Evolutionary conservation across 1,284 basidiomycete genomes (phyloP), one percentile per base, ranked within the genome.

Genomic region (Malassezia japonica): DNA sequence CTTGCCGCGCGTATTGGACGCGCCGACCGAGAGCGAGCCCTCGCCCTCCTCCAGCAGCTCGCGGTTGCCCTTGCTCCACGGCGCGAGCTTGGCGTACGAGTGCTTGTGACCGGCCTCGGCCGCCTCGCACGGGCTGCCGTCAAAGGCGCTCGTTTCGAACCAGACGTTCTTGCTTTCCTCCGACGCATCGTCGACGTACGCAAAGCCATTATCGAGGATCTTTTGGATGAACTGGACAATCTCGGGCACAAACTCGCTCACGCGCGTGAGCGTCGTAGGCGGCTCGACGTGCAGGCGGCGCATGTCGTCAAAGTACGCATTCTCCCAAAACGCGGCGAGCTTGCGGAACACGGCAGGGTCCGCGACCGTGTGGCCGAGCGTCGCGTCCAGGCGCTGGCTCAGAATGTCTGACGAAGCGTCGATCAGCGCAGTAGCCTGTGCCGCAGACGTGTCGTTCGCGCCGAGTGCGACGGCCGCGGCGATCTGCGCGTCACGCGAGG

Each of bases 211-310:
- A 51, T 80, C 76, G 58, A 94, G 78, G 69, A 98, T 90, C 39
- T 80, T 78, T 70, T 91, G 80, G 18, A 96, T 85, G 70, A 92
- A 99, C 1, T 80, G 74, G 46, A 90, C 86, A 60, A 96, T 89
- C 75, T 98, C 91, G 7, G 90, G 87, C 12, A 99, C 85, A 74
- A 90, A 99, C 74, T 98, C 94, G 15, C 89, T 92, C 13, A 98
- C 94, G 33, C 94, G 83, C 3, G 94, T 98, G 48, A 96, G 76
- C 1, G 83, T 88, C 72, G 91, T 88, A 15, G 94, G 91, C 28
- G 84, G 82, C 51, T 85, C 82, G 44, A 98, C 86, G 56, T 81
- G 82, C 24, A 99, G 79, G 13, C 84, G 82, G 27, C 78, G 77
- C 94, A 99, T 99, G 71, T 96, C 91, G 37, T 83, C 78, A 77